Evolutionary conservation across 139 green algal species (phyloP), one percentile per base, ranked within the genome.

Genomic region (Trebouxia sp.): DNA sequence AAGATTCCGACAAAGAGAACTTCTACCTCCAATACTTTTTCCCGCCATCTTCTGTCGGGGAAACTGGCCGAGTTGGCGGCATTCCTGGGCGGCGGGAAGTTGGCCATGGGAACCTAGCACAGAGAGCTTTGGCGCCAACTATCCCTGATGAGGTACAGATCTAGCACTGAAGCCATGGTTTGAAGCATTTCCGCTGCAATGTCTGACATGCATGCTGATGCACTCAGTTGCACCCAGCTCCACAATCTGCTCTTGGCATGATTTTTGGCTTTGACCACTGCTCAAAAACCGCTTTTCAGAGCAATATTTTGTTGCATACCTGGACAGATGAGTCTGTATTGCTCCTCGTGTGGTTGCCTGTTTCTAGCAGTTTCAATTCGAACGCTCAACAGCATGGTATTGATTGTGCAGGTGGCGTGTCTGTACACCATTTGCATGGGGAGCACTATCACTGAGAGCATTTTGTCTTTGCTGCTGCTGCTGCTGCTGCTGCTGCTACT

Each of bases 21-120:
- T 99, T 99, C 88, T 98, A 98, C 88, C 92, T 99, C 81, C 97
- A 99, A 88, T 99, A 99, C 87, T 97, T 94, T 88, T 99, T 99
- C 93, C 97, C 97, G 3, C 96, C 96, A 28, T 94, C 83, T 62
- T 94, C 83, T 8, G 96, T 99, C 28, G 97, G 97, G 0, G 97
- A 99, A 87, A 92, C 86, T 10, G 94, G 96, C 1, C 85, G 94
- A 22, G 70, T 92, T 4, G 94, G 92, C 0, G 78, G 48, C 35
- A 43, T 62, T 7, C 77, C 82, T 0, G 80, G 88, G 22, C 88
- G 96, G 8, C 85, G 96, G 12, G 96, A 99, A 90, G 58, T 98
- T 37, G 96, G 95, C 5, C 96, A 98, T 80, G 95, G 94, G 14
- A 88, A 91, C 82, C 88, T 99, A 39, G 94, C 94, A 1, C 92